Evolutionary conservation across 2,329 filamentous ascomycete genomes (phyloP).

Genomic region (Diaporthe citri): DNA sequence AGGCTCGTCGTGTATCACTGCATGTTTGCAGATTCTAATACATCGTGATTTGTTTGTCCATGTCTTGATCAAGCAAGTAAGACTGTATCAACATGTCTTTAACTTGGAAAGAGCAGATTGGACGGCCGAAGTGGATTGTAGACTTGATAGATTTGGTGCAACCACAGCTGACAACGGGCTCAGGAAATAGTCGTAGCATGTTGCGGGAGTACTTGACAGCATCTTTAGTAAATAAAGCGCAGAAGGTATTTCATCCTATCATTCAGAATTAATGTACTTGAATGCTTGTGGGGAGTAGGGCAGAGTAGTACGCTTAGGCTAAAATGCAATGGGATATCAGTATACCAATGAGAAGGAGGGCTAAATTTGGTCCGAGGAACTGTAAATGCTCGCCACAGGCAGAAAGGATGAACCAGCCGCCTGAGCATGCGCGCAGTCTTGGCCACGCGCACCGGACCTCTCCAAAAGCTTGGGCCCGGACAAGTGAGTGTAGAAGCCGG

Average conservation of each 20-base stretch:
- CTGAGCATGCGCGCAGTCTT: constrained; percentile 6
- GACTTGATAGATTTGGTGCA: too few relatives aligned
- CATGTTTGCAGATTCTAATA: background rate
- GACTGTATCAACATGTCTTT: background rate
- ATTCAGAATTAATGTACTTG: background rate
- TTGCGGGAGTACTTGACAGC: background rate
- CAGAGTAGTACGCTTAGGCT: background rate
- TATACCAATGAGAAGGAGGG: background rate
- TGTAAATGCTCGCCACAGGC: background rate
- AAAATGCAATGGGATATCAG: background rate
- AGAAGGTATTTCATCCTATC: background rate
- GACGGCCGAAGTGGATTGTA: background rate
- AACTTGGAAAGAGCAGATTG: background rate
- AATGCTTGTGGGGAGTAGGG: background rate
- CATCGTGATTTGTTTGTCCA: background rate
- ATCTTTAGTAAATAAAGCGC: background rate
- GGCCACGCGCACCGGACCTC: constrained; percentile 27
- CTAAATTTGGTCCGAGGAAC: background rate
- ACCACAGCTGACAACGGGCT: background rate
- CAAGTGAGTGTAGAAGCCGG: background rate
- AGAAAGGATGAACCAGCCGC: constrained; percentile 15
- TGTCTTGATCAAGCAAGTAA: background rate
- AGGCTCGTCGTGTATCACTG: background rate
- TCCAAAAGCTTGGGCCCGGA: constrained; percentile 22
- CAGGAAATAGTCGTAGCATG: too few relatives aligned